phyloP scores from a whole-genome alignment of 768 basidiomycete species.

The Amanita fuliginea region DNA sequence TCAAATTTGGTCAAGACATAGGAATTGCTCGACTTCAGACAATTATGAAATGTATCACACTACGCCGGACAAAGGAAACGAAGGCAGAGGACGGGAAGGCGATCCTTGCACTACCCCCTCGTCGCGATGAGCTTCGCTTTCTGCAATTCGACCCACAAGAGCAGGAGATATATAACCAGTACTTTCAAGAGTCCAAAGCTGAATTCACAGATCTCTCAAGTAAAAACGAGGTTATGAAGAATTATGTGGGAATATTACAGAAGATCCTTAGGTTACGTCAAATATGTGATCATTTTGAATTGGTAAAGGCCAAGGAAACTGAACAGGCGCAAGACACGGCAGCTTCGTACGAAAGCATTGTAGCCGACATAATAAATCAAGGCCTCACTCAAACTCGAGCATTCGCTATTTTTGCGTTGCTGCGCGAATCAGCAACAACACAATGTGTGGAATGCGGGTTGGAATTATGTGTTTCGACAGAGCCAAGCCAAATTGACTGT shows the following conservation, averaged over 20 bases:
- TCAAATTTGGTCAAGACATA: slow-evolving; percentile 82
- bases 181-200: slow-evolving; percentile 83
- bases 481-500: slow-evolving; percentile 33
- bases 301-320: slow-evolving; percentile 63
- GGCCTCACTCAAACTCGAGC: slow-evolving; percentile 73
- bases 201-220: slow-evolving; percentile 81
- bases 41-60: slow-evolving; percentile 93
- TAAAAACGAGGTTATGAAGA: slow-evolving; percentile 95
- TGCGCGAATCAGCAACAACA: slow-evolving; percentile 79
- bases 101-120: slow-evolving; percentile 82
- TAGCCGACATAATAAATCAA: slow-evolving; percentile 61
- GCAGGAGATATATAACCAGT: slow-evolving; percentile 76
- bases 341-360: slow-evolving; percentile 69
- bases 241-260: slow-evolving; percentile 94
- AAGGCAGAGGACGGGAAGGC: slow-evolving; percentile 68
- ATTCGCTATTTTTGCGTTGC: slow-evolving; percentile 69
- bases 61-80: slow-evolving; percentile 93
- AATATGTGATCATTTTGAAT: slow-evolving; percentile 93
- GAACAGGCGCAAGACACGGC: slow-evolving; percentile 35
- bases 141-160: slow-evolving; percentile 81
- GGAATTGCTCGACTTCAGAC: slow-evolving; percentile 91
- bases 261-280: slow-evolving; percentile 93
- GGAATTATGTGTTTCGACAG: slow-evolving; percentile 52
- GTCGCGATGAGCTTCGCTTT: slow-evolving; percentile 79
- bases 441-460: slow-evolving; percentile 83